Evolutionary conservation across 192 early-diverging fungal genomes (phyloP).

Genomic region (Linnemannia zychae): DNA sequence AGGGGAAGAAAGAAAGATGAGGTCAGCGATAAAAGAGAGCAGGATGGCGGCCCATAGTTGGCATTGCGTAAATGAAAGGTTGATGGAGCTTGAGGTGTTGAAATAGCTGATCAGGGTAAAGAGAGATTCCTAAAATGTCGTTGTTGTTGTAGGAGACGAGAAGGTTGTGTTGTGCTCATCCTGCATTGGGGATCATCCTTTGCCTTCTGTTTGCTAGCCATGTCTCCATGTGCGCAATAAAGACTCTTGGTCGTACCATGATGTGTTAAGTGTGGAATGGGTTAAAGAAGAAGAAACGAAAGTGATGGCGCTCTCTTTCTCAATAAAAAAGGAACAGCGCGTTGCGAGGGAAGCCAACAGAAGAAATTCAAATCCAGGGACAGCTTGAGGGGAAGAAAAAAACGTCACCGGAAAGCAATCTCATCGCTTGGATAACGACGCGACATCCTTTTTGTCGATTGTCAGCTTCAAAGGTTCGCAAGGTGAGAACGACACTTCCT

Average conservation of each 20-base stretch:
- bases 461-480: too few relatives aligned
- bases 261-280: neutral
- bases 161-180: neutral
- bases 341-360: neutral
- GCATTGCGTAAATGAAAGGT: neutral
- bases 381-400: neutral
- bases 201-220: neutral
- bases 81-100: neutral
- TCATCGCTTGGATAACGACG: neutral
- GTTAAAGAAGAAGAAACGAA: neutral
- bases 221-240: neutral
- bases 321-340: neutral
- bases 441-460: neutral
- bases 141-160: neutral
- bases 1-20: neutral
- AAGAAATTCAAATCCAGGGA: neutral
- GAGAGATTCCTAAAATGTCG: neutral
- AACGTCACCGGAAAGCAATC: neutral
- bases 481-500: too few relatives aligned
- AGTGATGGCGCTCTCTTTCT: neutral
- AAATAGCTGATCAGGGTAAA: neutral
- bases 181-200: neutral
- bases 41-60: neutral
- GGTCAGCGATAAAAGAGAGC: neutral
- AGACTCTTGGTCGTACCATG: neutral